Evolutionary conservation across 768 basidiomycete genomes (phyloP).

Genomic region (Panellus pusillus): DNA sequence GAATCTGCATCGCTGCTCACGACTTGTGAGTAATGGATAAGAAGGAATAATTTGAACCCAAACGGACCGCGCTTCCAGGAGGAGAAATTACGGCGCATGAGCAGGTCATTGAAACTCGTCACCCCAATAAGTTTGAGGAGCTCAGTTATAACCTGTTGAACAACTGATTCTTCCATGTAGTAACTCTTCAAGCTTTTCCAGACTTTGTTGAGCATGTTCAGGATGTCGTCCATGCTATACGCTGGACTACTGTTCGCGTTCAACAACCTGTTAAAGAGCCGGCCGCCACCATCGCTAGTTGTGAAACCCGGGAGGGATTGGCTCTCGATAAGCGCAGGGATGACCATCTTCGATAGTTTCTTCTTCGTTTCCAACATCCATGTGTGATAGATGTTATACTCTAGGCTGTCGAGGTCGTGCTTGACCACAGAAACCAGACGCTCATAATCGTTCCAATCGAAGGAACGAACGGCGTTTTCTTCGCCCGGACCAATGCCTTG

Average conservation of each 20-base stretch:
- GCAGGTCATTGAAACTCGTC: constrained; percentile 94
- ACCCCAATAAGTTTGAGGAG: constrained; percentile 94
- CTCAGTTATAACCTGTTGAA: constrained; percentile 94
- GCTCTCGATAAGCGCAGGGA: constrained; percentile 97
- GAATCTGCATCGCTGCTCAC: constrained; percentile 94
- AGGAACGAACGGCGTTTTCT: constrained; percentile 86
- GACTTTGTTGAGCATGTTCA: constrained; percentile 95
- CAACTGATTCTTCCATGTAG: constrained; percentile 96
- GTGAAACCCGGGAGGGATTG: constrained; percentile 98
- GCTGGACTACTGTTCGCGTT: constrained; percentile 85
- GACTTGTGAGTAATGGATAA: not conserved
- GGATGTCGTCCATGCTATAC: constrained; percentile 97
- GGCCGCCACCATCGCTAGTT: constrained; percentile 88
- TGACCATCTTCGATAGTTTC: constrained; percentile 94
- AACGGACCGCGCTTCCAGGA: constrained; percentile 96
- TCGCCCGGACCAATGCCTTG: constrained; percentile 97
- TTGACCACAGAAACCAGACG: constrained; percentile 96
- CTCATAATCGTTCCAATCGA: constrained; percentile 98
- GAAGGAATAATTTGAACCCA: not conserved
- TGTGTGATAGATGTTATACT: constrained; percentile 99
- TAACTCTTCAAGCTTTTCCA: constrained; percentile 98
- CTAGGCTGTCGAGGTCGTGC: constrained; percentile 95
- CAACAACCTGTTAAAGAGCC: constrained; percentile 91
- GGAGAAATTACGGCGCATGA: constrained; percentile 98
- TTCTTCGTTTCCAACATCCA: constrained; percentile 99